A percentile compares a stretch with the other conserved stretches of the same genome.
phyloP scores from a whole-genome alignment of 1,139 yeast genomes.

The Saccharomyces hybrid region DNA sequence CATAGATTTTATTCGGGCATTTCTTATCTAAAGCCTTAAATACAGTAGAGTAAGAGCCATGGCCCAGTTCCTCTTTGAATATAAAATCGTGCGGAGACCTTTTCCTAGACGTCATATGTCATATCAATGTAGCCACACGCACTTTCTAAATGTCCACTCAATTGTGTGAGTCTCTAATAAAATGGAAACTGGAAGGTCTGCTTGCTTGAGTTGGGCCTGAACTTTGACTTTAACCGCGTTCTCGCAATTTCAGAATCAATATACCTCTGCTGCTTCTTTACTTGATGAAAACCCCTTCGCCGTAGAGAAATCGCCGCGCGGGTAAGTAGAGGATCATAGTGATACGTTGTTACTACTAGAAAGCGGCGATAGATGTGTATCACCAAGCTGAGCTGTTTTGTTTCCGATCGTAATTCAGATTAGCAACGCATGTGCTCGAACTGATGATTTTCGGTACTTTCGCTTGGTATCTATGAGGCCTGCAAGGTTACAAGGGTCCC shows the following conservation, averaged over 20 bases:
- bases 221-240: neutral
- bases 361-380: neutral
- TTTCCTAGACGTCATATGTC: no score
- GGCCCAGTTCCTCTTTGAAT: no score
- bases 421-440: no score
- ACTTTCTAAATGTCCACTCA: neutral
- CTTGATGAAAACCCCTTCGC: neutral
- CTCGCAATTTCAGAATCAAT: neutral
- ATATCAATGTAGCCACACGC: constrained; percentile 3
- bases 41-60: no score
- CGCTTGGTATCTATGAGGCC: no score
- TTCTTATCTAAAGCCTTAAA: no score
- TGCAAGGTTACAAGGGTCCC: no score
- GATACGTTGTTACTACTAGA: neutral
- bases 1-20: no score
- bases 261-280: neutral
- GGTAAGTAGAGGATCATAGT: neutral
- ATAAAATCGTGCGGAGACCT: no score
- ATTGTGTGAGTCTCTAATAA: neutral
- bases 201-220: neutral
- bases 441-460: no score
- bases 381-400: no score
- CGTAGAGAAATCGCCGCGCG: neutral
- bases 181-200: neutral
- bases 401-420: no score